Percentiles rank a stretch among this genome's conserved stretches.
phyloP scores from a whole-genome alignment of 345 rosid species.

The Gossypium thurberi region DNA sequence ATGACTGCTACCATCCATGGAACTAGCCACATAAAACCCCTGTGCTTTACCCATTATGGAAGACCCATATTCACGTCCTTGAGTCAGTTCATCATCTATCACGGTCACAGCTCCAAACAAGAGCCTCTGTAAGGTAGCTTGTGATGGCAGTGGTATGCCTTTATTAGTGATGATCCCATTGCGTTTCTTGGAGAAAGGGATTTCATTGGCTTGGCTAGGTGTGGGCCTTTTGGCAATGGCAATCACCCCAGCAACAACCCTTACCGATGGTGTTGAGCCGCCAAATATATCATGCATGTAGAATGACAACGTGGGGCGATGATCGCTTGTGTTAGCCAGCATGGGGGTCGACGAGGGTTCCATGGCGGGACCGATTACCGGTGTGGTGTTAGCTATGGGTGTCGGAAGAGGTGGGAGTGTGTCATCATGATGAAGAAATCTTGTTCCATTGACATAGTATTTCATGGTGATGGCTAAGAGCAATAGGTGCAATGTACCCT shows the following conservation, averaged over 20 bases:
- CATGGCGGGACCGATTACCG: neutral
- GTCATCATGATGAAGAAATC: neutral
- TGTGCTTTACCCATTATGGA: slow-evolving; percentile 42
- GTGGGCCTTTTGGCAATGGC: slow-evolving; percentile 30
- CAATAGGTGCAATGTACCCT: slow-evolving; percentile 1
- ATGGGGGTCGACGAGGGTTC: no score
- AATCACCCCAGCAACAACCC: slow-evolving; percentile 35
- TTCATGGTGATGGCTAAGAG: slow-evolving; percentile 6
- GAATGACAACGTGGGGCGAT: slow-evolving; percentile 20
- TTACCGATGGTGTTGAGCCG: slow-evolving; percentile 37
- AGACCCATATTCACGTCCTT: slow-evolving; percentile 44
- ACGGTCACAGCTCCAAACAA: slow-evolving; percentile 47
- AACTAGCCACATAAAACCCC: slow-evolving; percentile 51
- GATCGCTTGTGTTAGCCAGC: neutral
- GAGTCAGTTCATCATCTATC: slow-evolving; percentile 45
- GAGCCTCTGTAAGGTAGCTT: slow-evolving; percentile 29
- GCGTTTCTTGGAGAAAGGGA: slow-evolving; percentile 41
- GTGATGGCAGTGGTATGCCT: slow-evolving; percentile 37
- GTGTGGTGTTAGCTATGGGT: neutral
- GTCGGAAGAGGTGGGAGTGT: neutral
- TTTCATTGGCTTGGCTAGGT: slow-evolving; percentile 14
- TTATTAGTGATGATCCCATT: slow-evolving; percentile 16
- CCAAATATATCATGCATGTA: slow-evolving; percentile 50
- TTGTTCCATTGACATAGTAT: neutral
- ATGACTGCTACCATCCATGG: slow-evolving; percentile 49